Conservation (phyloP, 371 early-diverging fungal genomes). For the Phascolomyces articulosus region DNA sequence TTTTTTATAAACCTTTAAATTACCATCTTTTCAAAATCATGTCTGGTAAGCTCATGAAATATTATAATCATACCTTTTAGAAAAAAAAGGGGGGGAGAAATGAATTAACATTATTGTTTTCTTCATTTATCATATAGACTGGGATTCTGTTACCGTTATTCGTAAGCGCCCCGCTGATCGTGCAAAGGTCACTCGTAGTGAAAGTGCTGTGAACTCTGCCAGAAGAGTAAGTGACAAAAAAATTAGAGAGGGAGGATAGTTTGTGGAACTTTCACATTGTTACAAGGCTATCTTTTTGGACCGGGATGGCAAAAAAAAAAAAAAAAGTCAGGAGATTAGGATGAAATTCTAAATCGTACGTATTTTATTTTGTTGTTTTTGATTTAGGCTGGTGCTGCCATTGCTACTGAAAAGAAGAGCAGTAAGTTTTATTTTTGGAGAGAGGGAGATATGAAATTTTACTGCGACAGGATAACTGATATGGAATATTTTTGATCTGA, state of each 20-base stretch:
- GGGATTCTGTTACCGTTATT: constrained; percentile 80
- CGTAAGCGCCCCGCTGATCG: constrained; percentile 72
- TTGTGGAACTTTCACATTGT: too few species aligned
- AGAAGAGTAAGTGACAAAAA: constrained; percentile 63
- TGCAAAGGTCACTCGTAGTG: constrained; percentile 68
- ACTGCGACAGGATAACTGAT: background rate
- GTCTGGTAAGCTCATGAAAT: constrained; percentile 5
- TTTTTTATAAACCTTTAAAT: background rate
- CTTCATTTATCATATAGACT: constrained; percentile 55
- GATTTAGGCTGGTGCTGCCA: constrained; percentile 61
- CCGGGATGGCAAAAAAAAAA: background rate
- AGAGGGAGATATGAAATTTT: constrained; percentile 3
- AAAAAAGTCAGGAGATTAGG: background rate
- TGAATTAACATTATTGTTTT: background rate
- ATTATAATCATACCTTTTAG: too few species aligned
- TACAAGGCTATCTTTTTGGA: background rate
- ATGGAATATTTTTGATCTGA: background rate
- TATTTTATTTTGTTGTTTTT: background rate
- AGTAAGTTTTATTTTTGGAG: constrained; percentile 25
- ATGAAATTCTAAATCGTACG: background rate
- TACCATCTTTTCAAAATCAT: background rate
- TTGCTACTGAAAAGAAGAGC: constrained; percentile 78
- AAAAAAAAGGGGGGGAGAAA: background rate
- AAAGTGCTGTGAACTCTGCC: constrained; percentile 81
- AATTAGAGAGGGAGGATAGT: background rate